Evolutionary conservation across 306 rosid genomes (phyloP).

Genomic region (Fagus crenata): DNA sequence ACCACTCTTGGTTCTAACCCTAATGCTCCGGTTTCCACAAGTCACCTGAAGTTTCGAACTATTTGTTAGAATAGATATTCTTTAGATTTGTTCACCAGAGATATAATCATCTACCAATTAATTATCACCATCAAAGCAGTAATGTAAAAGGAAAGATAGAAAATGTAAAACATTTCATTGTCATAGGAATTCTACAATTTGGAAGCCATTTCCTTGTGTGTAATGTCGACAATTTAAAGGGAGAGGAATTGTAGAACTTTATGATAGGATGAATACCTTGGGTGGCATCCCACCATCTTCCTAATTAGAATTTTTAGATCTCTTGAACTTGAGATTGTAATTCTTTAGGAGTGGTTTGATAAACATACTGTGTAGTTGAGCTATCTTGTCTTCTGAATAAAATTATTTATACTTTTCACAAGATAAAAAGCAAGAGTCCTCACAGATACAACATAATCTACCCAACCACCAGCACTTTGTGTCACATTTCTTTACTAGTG

Average conservation of each 20-base stretch:
- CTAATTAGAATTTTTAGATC: too few species aligned
- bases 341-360: too few species aligned
- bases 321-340: too few species aligned
- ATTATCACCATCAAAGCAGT: constrained; percentile 18
- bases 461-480: not conserved
- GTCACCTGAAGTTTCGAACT: constrained; percentile 55
- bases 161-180: not conserved
- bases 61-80: constrained; percentile 22
- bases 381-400: too few species aligned
- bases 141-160: constrained; percentile 8
- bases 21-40: constrained; percentile 80
- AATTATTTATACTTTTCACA: too few species aligned
- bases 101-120: constrained; percentile 16
- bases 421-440: not conserved
- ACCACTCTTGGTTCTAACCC: constrained; percentile 67
- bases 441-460: not conserved
- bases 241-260: too few species aligned
- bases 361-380: too few species aligned
- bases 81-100: constrained; percentile 23
- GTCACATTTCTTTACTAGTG: not conserved
- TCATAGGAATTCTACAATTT: too few species aligned
- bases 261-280: too few species aligned
- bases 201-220: too few species aligned
- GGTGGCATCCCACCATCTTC: too few species aligned
- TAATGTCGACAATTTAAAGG: too few species aligned